These are phyloP conservation scores for Xenoacremonium recifei DNA, from an alignment of 2,329 filamentous ascomycete genomes.

Conservation along the genomic window DNA sequence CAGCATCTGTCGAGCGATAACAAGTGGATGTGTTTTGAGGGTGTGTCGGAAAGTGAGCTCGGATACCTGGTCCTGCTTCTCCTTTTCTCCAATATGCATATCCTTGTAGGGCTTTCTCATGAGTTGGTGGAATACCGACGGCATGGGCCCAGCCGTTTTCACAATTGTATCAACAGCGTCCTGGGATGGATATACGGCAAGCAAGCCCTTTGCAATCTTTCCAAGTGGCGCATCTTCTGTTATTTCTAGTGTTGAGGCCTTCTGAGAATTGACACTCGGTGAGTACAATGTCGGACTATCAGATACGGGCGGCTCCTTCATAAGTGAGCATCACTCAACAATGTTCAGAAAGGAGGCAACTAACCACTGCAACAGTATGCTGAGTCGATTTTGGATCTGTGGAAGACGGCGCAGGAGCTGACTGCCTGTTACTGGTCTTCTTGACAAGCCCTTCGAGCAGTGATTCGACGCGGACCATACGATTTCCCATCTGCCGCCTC, in stretches of 20 bases:
- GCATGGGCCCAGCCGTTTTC: background rate
- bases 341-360: background rate
- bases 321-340: no score
- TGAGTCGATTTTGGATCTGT: background rate
- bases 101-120: background rate
- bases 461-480: background rate
- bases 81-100: background rate
- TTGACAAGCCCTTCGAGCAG: background rate
- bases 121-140: background rate
- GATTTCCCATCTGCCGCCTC: background rate
- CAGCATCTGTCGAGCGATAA: background rate
- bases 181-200: background rate
- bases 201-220: background rate
- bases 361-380: background rate
- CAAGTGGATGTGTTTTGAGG: background rate
- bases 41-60: background rate
- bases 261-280: no score
- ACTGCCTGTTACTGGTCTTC: background rate
- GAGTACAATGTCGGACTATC: no score
- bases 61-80: background rate
- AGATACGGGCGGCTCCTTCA: no score
- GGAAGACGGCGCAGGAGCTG: background rate
- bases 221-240: no score
- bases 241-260: no score
- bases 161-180: background rate